These are phyloP conservation scores for Kodamaea lidongshanica DNA, from an alignment of 805 yeast genomes.

Conservation along the genomic window DNA sequence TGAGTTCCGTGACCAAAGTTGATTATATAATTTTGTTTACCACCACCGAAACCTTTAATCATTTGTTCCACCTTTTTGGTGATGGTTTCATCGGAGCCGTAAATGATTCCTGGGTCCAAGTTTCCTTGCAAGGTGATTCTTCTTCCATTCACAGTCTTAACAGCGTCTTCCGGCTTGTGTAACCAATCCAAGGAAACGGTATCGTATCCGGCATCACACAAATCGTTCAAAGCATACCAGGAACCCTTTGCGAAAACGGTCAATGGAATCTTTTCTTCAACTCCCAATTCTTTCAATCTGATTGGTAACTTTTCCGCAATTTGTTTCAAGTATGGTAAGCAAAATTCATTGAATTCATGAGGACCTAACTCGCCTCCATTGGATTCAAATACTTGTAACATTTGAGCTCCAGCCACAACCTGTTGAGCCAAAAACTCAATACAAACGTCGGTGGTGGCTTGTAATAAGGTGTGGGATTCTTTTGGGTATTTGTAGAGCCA, in stretches of 20 bases:
- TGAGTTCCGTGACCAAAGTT: constrained; percentile 98
- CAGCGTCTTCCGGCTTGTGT: constrained; percentile 80
- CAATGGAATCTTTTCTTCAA: constrained; percentile 69
- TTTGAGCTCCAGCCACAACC: constrained; percentile 96
- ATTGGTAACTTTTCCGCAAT: constrained; percentile 63
- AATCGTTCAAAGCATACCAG: constrained; percentile 88
- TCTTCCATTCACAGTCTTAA: constrained; percentile 57
- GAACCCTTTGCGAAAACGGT: constrained; percentile 94
- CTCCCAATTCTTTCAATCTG: constrained; percentile 66
- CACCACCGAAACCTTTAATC: constrained; percentile 92
- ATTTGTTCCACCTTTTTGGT: constrained; percentile 75
- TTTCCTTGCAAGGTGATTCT: constrained; percentile 91
- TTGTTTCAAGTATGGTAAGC: constrained; percentile 79
- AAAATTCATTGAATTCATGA: constrained; percentile 77
- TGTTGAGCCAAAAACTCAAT: constrained; percentile 90
- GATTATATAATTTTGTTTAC: constrained; percentile 83
- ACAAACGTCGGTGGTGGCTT: constrained; percentile 78
- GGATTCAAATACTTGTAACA: constrained; percentile 93
- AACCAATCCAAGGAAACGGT: constrained; percentile 93
- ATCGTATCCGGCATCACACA: constrained; percentile 77
- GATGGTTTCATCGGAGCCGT: constrained; percentile 81
- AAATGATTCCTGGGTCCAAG: constrained; percentile 90
- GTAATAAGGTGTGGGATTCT: constrained; percentile 63
- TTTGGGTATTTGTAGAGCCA: constrained; percentile 83
- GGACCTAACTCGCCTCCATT: constrained; percentile 98